Evolutionary conservation across 2,329 filamentous ascomycete genomes (phyloP).

Genomic region (Rutstroemia sp.): DNA sequence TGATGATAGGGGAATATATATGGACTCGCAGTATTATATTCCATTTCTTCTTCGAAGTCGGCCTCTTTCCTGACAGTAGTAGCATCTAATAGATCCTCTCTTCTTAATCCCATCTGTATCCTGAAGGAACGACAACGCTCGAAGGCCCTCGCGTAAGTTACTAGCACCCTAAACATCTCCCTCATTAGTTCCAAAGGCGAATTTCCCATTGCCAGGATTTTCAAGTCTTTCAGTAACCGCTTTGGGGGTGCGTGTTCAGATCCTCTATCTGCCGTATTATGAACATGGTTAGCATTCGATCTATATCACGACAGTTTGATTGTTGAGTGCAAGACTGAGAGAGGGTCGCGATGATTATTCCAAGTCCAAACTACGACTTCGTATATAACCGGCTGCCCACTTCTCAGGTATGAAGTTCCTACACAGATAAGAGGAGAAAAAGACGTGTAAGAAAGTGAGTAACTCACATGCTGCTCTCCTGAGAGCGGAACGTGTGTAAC

Average conservation of each 20-base stretch:
- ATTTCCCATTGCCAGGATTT: not conserved
- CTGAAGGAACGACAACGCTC: slow-evolving; percentile 3
- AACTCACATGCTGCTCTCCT: not conserved
- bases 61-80: too few species aligned
- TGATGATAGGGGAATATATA: not conserved
- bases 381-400: too few species aligned
- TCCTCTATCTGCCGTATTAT: too few species aligned
- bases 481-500: not conserved
- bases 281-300: too few species aligned
- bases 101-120: slow-evolving; percentile 6
- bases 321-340: not conserved
- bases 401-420: too few species aligned
- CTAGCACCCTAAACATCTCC: slow-evolving; percentile 1
- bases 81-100: not conserved
- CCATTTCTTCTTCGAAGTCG: too few species aligned
- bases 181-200: not conserved
- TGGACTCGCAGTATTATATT: not conserved
- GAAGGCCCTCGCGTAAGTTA: slow-evolving; percentile 9
- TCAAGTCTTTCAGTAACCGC: not conserved
- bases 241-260: not conserved
- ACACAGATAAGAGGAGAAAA: too few species aligned
- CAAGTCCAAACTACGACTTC: not conserved
- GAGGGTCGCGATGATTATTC: not conserved
- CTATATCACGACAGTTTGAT: too few species aligned
- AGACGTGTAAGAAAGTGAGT: too few species aligned